Base-by-base conservation (phyloP, 306 rosid genomes). In the Quercus wislizeni region DNA sequence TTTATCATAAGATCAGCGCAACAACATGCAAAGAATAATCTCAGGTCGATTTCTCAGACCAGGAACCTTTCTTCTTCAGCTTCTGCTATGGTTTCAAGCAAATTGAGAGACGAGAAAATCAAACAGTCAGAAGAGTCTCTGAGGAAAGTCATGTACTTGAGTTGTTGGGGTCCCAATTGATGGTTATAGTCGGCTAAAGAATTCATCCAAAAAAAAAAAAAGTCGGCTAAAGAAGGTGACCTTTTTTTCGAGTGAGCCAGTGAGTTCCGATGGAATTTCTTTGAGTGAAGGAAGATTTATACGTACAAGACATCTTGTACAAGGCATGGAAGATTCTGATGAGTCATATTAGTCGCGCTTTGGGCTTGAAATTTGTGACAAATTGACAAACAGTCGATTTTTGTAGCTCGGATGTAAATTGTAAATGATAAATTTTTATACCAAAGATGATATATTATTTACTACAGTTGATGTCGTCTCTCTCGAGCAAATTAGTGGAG, bases 41-140 rank as follows among this genome's bases (percentile, higher is more conserved):
- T 61, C 33, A 23, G 67, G 33, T 61, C 67, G 7, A 8, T 4
- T 4, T 61, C 67, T 12, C 67, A 61, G 33, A 30, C 33, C 31
- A 61, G 25, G 18, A 59, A 11, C 79, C 73, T 80, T 54, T 49
- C 87, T 75, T 35, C 86, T 23, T 73, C 81, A 33, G 25, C 90
- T 46, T 85, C 86, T 71, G 61, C 89, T 5, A 57, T 64, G 67
- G 23, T 83, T 55, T 79, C 89, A 2, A 23, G 55, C 6, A 78
- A 77, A n/a, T 4, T 78, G 4, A 82, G 90, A 73, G 92, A 90
- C 19, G 91, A 86, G 33, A 65, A 85, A 35, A 46, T 62, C 21
- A 91, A 83, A 74, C 80, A 82, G n/a, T 84, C 91, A 25, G 98
- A 93, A 78, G 98, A 91, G 51, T 87, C 98, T 69, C 79, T 90